Conservation (phyloP, 192 early-diverging fungal genomes). For the Coemansia asiatica region DNA sequence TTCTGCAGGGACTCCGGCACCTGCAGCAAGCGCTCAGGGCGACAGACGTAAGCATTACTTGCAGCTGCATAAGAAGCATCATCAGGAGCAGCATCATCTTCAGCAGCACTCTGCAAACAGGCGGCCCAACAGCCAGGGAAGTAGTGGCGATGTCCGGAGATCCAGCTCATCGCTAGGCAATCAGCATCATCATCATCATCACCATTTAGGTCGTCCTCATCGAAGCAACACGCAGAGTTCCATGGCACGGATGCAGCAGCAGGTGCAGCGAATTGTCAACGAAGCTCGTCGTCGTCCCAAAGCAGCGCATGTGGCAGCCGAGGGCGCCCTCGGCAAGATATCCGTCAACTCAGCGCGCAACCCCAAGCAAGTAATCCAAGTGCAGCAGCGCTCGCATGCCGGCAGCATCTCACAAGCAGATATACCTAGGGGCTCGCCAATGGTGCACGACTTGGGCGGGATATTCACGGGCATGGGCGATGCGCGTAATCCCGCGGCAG, state of each 20-base stretch:
- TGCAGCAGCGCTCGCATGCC: slow-evolving; percentile 54
- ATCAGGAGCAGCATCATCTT: too few species aligned
- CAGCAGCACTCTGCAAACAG: slow-evolving; percentile 21
- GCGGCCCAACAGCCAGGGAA: slow-evolving; percentile 8
- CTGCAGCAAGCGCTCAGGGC: not conserved
- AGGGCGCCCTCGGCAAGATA: slow-evolving; percentile 95
- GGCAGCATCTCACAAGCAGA: slow-evolving; percentile 23
- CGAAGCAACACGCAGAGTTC: slow-evolving; percentile 55
- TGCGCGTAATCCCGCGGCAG: slow-evolving; percentile 58
- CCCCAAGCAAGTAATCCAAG: slow-evolving; percentile 83
- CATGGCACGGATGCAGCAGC: slow-evolving; percentile 83
- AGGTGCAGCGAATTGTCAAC: slow-evolving; percentile 95
- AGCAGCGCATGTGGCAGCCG: slow-evolving; percentile 79
- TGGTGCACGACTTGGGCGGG: slow-evolving; percentile 32
- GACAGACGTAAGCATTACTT: not conserved
- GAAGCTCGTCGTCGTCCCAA: slow-evolving; percentile 86
- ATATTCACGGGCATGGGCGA: slow-evolving; percentile 33
- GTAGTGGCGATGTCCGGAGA: slow-evolving; percentile 4
- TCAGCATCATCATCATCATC: slow-evolving; percentile 21
- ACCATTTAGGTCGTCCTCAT: slow-evolving; percentile 25
- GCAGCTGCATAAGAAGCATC: slow-evolving; percentile 25
- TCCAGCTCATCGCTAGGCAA: slow-evolving; percentile 8
- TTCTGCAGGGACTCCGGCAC: not conserved
- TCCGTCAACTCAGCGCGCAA: slow-evolving; percentile 84
- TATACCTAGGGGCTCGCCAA: slow-evolving; percentile 10